Percentiles rank a stretch among this genome's conserved stretches.
These are phyloP conservation scores for Leishmania amazonensis DNA, from an alignment of 208 protist genomes.

Conservation along the genomic window DNA sequence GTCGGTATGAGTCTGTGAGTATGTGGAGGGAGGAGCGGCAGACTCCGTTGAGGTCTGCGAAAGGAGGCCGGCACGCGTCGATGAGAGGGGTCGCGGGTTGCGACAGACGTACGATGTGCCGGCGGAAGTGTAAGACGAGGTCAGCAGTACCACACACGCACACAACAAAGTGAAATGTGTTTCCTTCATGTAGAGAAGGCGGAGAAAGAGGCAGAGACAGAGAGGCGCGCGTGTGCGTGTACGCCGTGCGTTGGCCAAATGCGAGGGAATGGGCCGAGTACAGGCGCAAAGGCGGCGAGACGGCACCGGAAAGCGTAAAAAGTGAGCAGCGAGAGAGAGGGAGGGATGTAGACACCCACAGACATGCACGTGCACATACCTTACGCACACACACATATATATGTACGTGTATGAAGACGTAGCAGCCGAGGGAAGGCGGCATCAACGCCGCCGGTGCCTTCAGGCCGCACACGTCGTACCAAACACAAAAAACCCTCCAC, in stretches of 20 bases:
- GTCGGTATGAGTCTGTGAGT: background rate
- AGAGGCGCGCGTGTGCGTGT: background rate
- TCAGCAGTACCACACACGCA: background rate
- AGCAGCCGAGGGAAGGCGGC: background rate
- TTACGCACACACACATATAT: background rate
- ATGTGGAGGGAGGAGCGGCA: background rate
- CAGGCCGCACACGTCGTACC: background rate
- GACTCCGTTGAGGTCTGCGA: background rate
- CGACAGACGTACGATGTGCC: background rate
- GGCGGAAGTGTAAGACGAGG: background rate
- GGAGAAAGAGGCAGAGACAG: background rate
- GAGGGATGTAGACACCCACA: background rate
- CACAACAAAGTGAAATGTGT: constrained; percentile 1
- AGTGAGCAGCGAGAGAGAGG: constrained; percentile 7
- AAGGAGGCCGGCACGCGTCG: background rate
- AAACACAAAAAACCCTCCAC: background rate
- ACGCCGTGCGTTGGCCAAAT: background rate
- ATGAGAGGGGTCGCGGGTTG: background rate
- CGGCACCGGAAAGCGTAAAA: background rate
- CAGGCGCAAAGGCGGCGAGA: constrained; percentile 1
- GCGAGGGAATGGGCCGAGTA: background rate
- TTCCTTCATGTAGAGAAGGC: background rate
- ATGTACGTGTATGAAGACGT: background rate
- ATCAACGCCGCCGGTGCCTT: background rate
- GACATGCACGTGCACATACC: background rate